Conservation (phyloP, 148 eudicot species). For the Polygonum aviculare region DNA sequence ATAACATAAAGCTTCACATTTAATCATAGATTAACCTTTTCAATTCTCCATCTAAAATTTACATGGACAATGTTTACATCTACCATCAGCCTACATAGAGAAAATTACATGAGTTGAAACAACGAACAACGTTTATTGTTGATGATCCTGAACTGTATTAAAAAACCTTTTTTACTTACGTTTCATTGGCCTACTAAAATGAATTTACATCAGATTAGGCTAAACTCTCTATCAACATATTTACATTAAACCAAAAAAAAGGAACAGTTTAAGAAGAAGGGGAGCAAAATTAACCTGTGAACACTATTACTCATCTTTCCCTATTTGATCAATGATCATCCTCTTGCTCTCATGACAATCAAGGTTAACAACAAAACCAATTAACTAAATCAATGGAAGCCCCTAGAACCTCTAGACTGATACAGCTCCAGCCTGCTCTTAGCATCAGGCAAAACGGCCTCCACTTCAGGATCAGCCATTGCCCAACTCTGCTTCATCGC, state of each 20-base stretch:
- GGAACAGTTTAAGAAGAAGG: not conserved
- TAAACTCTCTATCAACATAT: conserved; percentile 6
- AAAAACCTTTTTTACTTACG: not conserved
- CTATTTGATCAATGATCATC: not conserved
- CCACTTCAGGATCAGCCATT: conserved; percentile 35
- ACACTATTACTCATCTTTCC: not conserved
- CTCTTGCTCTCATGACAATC: not conserved
- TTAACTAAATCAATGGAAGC: conserved; percentile 16
- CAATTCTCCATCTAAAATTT: too few species aligned
- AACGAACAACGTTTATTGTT: too few species aligned
- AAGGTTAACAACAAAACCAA: not conserved
- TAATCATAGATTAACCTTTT: too few species aligned
- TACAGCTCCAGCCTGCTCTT: conserved; percentile 58
- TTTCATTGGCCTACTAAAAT: conserved; percentile 1
- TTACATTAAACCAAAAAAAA: not conserved
- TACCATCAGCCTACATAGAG: too few species aligned
- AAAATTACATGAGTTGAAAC: too few species aligned
- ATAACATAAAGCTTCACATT: too few species aligned
- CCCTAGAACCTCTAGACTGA: conserved; percentile 64
- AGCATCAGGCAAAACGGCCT: conserved; percentile 39
- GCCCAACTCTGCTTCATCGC: conserved; percentile 48
- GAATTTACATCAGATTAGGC: not conserved
- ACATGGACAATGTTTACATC: too few species aligned
- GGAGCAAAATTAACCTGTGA: conserved; percentile 3
- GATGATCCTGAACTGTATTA: too few species aligned